Base-by-base conservation (phyloP, 2,329 filamentous ascomycete genomes). In the Verticillium zaregamsianum region DNA sequence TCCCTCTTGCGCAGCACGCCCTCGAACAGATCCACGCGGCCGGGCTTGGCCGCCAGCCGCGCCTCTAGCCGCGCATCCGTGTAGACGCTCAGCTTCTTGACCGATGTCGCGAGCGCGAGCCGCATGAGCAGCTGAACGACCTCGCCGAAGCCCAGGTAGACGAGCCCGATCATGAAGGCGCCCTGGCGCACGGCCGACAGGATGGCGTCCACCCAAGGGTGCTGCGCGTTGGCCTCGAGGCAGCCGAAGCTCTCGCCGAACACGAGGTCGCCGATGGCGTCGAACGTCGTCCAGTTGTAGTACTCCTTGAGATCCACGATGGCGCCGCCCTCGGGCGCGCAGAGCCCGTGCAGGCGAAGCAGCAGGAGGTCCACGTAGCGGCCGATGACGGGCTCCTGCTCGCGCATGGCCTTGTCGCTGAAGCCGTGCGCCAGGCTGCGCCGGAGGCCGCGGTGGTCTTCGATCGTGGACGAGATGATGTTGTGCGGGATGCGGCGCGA, bases 251-350 rank as follows among this genome's bases (percentile, higher is more conserved):
- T 61, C 40, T 70, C 68, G 20, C 71, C 72, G 60, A 73, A 72
- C 11, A 66, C 64, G 12, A 73, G 66, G 55, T 71, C 67, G 23
- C 69, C 71, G 45, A 74, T 70, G 33, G 73, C 61, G 57, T 74
- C 72, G 35, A 74, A 72, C 0, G 71, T 70, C 25, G 64, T 63
- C 23, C 60, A 71, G 59, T 68, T 70, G 65, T 66, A 72, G 71
- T 67, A 73, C 35, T 62, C 59, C 2, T 65, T 66, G 33, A 73
- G 66, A 54, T 74, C 66, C 11, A 54, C 39, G 35, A 67, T 32
- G 4, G 55, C 32, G 23, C 61, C 59, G 5, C 45, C 35, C n/a
- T 45, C 58, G 58, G 60, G 2, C 12, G 57, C 60, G 59, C 58
- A 64, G 5, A 66, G 59, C 15, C 67, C 62, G 40, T 62, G 49